Base-by-base conservation (phyloP, 164 flowering plant genomes). In the Chimonanthus salicifolius region DNA sequence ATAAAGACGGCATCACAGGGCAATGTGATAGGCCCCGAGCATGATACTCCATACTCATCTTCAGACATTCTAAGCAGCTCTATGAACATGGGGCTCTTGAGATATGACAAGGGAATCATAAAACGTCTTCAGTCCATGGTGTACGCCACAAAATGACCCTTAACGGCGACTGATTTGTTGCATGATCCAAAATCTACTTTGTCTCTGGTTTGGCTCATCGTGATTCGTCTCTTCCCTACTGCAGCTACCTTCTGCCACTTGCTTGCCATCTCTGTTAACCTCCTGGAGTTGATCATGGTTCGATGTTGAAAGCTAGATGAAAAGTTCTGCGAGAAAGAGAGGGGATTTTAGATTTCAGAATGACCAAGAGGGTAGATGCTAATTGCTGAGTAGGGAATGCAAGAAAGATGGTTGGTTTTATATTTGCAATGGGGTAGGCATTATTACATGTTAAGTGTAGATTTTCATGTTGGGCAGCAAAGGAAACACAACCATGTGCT, bases 131-230 rank as follows among this genome's bases (percentile, higher is more conserved):
- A 62, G 68, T 80, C 82, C 2, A 44, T 18, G 2, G 80, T 67
- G 68, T 82, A 82, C 20, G 73, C 75, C 3, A 77, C 77, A 58
- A 77, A 80, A 60, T 74, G 79, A 13, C 84, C 80, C 50, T 75
- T 72, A 5, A 49, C 45, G 2, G 73, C 70, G 13, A 54, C 13
- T 3, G 20, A 4, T n/a, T n/a, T 67, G 58, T 46, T 54, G 50
- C 75, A 21, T 16, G 21, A 7, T 63, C 21, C 21, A 33, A 9
- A 6, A 63, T 46, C 69, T 18, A 11, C 5, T 6, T 2, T 10
- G 9, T 11, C 49, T 10, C 7, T 47, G 13, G 13, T 47, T 5
- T 33, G 2, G 13, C 54, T 2, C 11, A 54, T 45, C 4, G 70
- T 49, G 64, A 73, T 73, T 50, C 70, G 65, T 45, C 47, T 33